Base-by-base conservation (phyloP, 1,139 yeast species). In the Candida labiduridarum region DNA sequence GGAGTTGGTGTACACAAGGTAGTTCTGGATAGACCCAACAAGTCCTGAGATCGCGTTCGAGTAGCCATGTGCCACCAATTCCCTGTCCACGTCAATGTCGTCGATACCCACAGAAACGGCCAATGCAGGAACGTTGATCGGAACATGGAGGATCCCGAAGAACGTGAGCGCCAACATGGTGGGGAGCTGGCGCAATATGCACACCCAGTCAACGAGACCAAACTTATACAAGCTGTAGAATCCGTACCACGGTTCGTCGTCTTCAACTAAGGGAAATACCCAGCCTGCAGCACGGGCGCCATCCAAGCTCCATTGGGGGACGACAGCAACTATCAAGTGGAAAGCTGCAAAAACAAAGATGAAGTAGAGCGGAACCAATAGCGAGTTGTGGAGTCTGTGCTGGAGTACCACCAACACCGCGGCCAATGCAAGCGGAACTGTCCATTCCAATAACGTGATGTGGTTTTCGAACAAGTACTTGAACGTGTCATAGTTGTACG, bases 161-260 rank as follows among this genome's bases (percentile, higher is more conserved):
- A 94, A 94, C 0, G 99, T 92, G 56, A 94, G 73, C 0, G 99
- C 99, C 54, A 94, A 72, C 97, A 94, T 94, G 4, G 96, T 87
- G 7, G 99, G 99, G 14, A 91, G 55, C 59, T 92, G 90, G 51
- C 79, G 74, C 2, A 84, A 50, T 35, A 94, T 77, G 33, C 87
- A 79, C 58, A 74, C 63, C 92, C 96, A 89, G 64, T 89, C 84
- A 14, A 91, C 95, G 45, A 80, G 67, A 6, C 71, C 68, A 62
- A 91, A 85, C 57, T 88, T 79, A 69, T 89, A 94, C 34, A 87
- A 73, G 38, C 75, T 71, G 67, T 92, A 94, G 63, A 91, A 91
- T 31, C 82, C 79, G 67, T 88, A 94, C 99, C 99, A 94, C 3
- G 96, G 94, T 54, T 86, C 87, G 49, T 80, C 71, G 5, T 83